A percentile compares a stretch with the other conserved stretches of the same genome.
phyloP scores from a whole-genome alignment of 1,284 basidiomycete species.

The Ceratobasidium sp. region DNA sequence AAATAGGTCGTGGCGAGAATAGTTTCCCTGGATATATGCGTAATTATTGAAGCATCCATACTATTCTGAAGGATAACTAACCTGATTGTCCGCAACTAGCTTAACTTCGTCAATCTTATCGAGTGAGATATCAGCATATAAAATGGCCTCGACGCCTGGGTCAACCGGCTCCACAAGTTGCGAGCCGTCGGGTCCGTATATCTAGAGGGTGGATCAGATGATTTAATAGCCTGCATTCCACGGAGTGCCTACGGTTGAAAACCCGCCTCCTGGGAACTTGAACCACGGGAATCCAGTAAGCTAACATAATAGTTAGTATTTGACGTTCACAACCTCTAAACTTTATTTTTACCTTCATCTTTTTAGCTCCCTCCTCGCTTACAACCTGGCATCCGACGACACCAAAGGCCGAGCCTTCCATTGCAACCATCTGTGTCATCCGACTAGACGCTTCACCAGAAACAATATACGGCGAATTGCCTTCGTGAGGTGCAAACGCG shows the following conservation, averaged over 20 bases:
- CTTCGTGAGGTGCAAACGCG: slow-evolving; percentile 23
- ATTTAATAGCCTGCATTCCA: neutral
- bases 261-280: slow-evolving; percentile 34
- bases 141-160: slow-evolving; percentile 25
- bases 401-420: slow-evolving; percentile 31
- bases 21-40: slow-evolving; percentile 17
- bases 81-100: slow-evolving; percentile 29
- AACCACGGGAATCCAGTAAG: slow-evolving; percentile 28
- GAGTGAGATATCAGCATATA: slow-evolving; percentile 26
- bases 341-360: slow-evolving; percentile 10
- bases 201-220: neutral
- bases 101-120: slow-evolving; percentile 29
- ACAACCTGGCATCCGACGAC: slow-evolving; percentile 27
- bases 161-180: slow-evolving; percentile 29
- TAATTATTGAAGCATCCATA: neutral
- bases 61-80: neutral
- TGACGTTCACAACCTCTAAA: neutral
- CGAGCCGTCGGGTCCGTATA: slow-evolving; percentile 30
- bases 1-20: slow-evolving; percentile 24
- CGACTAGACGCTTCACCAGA: slow-evolving; percentile 25
- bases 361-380: slow-evolving; percentile 18
- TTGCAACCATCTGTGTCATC: slow-evolving; percentile 34
- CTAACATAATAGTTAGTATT: neutral
- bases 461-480: slow-evolving; percentile 20
- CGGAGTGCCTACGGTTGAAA: slow-evolving; percentile 5